Percentiles rank a stretch among this genome's conserved stretches.
Conservation (phyloP, 805 yeast species). For the Candida succiphila region DNA sequence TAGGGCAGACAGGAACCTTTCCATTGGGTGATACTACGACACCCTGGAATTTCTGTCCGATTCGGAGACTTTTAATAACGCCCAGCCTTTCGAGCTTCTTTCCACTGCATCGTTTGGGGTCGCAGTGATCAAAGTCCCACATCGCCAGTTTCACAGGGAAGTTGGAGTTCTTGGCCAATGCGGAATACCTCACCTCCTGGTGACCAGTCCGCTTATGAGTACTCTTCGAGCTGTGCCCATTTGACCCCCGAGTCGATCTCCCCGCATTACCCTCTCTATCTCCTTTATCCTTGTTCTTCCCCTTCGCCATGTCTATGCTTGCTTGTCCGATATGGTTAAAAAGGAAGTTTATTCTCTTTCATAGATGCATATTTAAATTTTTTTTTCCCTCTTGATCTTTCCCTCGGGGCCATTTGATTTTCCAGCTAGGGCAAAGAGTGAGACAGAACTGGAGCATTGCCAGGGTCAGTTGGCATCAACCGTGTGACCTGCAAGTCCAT, state of each 20-base stretch:
- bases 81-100: constrained; percentile 88
- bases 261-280: constrained; percentile 12
- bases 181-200: constrained; percentile 18
- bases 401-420: no score
- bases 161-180: constrained; percentile 14
- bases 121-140: constrained; percentile 99
- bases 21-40: constrained; percentile 92
- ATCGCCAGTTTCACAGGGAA: constrained; percentile 86
- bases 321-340: no score
- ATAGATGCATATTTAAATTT: no score
- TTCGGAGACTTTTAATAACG: constrained; percentile 60
- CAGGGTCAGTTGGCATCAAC: no score
- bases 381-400: no score
- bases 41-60: constrained; percentile 94
- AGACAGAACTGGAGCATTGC: no score
- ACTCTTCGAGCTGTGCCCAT: constrained; percentile 47
- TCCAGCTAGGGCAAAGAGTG: no score
- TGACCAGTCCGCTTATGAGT: constrained; percentile 32
- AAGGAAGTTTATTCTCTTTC: no score
- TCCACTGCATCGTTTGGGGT: constrained; percentile 95
- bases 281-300: constrained; percentile 37
- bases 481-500: no score
- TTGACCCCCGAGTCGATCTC: constrained; percentile 30
- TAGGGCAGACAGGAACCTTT: constrained; percentile 79
- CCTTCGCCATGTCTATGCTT: constrained; percentile 40